These are phyloP conservation scores for Candida railenensis DNA, from an alignment of 805 yeast species.

Conservation along the genomic window DNA sequence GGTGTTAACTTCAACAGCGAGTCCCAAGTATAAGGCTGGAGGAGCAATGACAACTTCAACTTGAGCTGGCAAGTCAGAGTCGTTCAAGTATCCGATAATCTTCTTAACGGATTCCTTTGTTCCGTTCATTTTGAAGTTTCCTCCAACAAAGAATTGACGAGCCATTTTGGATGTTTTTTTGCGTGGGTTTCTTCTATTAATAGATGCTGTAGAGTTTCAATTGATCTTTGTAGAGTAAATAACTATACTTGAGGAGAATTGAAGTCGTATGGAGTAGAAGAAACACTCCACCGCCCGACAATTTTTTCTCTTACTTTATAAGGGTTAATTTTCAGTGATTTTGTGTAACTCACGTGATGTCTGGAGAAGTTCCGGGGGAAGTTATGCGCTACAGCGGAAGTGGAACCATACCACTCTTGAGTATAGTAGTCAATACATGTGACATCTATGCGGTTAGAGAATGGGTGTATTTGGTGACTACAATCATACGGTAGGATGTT, in stretches of 20 bases:
- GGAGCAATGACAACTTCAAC: constrained; percentile 96
- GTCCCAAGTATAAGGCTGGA: constrained; percentile 87
- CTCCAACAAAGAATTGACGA: constrained; percentile 96
- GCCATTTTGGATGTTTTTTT: constrained; percentile 45
- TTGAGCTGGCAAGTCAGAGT: constrained; percentile 67
- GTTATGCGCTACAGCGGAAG: neutral
- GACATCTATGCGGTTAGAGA: too few relatives aligned
- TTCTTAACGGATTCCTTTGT: constrained; percentile 78
- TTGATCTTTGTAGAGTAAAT: too few relatives aligned
- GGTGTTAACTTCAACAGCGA: constrained; percentile 66
- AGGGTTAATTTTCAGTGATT: neutral
- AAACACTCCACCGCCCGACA: too few relatives aligned
- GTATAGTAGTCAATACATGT: neutral
- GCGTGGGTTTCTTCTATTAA: neutral
- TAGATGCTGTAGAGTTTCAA: neutral
- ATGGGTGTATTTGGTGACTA: too few relatives aligned
- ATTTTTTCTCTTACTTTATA: too few relatives aligned
- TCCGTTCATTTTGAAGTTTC: constrained; percentile 99
- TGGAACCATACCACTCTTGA: neutral
- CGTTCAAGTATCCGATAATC: constrained; percentile 82
- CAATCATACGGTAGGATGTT: too few relatives aligned
- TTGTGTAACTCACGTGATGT: neutral
- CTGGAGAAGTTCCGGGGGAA: neutral
- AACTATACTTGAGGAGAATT: neutral
- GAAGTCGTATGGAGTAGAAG: too few relatives aligned